These are phyloP conservation scores for Ascochyta clinopodiicola DNA, from an alignment of 2,329 filamentous ascomycete species.

Conservation along the genomic window DNA sequence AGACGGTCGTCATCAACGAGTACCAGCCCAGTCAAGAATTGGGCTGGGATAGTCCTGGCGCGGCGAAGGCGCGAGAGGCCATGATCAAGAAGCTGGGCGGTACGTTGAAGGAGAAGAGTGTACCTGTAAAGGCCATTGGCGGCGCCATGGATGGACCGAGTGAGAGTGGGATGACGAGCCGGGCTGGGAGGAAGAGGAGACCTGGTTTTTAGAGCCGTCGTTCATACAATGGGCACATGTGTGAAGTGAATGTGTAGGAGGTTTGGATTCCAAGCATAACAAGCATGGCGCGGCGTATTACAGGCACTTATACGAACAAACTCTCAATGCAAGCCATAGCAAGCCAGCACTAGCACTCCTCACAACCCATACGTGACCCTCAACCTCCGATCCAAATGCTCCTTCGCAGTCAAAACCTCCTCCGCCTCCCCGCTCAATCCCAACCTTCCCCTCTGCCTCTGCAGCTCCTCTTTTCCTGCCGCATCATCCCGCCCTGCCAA, in stretches of 20 bases:
- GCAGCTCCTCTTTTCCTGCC: constrained; percentile 38
- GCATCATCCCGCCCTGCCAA: constrained; percentile 52
- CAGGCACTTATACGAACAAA: not conserved
- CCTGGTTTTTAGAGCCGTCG: constrained; percentile 2
- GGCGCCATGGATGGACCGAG: constrained; percentile 44
- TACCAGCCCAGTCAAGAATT: constrained; percentile 47
- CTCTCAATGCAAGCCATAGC: not conserved
- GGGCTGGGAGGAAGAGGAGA: constrained; percentile 36
- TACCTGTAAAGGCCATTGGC: constrained; percentile 39
- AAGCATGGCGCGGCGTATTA: not conserved
- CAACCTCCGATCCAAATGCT: constrained; percentile 64
- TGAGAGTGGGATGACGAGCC: constrained; percentile 29
- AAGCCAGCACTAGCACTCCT: not conserved
- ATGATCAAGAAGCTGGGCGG: constrained; percentile 49
- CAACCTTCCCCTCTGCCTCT: constrained; percentile 50
- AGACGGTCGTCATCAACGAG: constrained; percentile 28
- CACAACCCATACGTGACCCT: constrained; percentile 63
- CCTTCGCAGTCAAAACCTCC: constrained; percentile 61
- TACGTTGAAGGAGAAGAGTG: constrained; percentile 36
- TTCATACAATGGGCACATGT: not conserved
- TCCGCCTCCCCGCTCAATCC: constrained; percentile 48
- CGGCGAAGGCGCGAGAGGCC: constrained; percentile 41
- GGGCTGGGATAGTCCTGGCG: constrained; percentile 48
- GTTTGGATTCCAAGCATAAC: not conserved
- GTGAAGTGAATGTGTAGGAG: not conserved